Percentiles rank a stretch among this genome's conserved stretches.
Conservation (phyloP, 192 early-diverging fungal species). For the Coemansia sp. region DNA sequence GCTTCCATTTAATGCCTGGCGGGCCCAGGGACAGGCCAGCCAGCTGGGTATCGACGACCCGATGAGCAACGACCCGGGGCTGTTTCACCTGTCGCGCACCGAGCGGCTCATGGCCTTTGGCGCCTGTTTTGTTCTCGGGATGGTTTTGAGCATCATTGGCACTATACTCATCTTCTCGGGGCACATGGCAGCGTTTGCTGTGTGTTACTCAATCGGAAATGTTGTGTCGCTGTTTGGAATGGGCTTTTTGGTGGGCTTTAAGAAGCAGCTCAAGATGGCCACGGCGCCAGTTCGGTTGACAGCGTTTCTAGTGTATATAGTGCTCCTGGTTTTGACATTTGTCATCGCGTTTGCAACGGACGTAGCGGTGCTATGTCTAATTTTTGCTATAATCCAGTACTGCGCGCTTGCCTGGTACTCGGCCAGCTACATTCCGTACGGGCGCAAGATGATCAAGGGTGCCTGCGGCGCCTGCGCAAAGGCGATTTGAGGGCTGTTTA, state of each 20-base stretch:
- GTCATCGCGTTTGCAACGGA: conserved; percentile 67
- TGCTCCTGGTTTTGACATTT: conserved; percentile 65
- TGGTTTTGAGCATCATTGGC: conserved; percentile 74
- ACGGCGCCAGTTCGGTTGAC: conserved; percentile 71
- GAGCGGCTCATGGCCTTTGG: conserved; percentile 48
- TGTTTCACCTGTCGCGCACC: conserved; percentile 44
- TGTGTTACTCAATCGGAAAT: conserved; percentile 90
- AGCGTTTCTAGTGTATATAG: conserved; percentile 70
- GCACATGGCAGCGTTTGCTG: conserved; percentile 72
- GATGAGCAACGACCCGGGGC: conserved; percentile 42
- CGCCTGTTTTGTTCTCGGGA: conserved; percentile 71
- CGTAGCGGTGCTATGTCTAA: conserved; percentile 65
- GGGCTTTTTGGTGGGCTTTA: conserved; percentile 85
- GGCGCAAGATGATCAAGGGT: conserved; percentile 61
- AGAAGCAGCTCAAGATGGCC: conserved; percentile 82
- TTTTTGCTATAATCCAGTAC: conserved; percentile 84
- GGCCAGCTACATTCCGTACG: conserved; percentile 91
- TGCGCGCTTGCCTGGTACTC: conserved; percentile 84
- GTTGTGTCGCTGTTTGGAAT: conserved; percentile 78
- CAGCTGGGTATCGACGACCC: conserved; percentile 33
- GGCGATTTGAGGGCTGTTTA: conserved; percentile 15
- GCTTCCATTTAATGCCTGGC: conserved; percentile 42
- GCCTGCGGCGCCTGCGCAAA: conserved; percentile 54
- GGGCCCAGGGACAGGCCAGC: conserved; percentile 9
- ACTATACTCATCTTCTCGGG: conserved; percentile 53